Conservation (phyloP, 1,139 yeast genomes). For the Scheffersomyces illinoinensis region DNA sequence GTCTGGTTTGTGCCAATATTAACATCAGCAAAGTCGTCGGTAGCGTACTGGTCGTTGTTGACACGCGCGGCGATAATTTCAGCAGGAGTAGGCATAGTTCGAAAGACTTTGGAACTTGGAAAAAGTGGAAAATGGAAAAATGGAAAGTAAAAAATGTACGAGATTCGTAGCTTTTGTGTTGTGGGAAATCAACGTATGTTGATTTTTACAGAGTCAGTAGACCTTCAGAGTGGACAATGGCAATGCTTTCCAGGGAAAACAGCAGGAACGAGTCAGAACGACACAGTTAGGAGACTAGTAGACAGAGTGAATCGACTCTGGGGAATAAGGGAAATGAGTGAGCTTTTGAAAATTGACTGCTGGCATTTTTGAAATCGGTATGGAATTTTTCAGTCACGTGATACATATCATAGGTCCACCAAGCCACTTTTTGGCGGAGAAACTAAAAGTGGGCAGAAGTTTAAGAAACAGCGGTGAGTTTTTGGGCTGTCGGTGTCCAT, state of each 20-base stretch:
- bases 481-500: no score
- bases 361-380: background rate
- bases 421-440: background rate
- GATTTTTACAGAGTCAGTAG: background rate
- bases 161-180: background rate
- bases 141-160: background rate
- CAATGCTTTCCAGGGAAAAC: background rate
- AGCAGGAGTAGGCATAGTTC: conserved; percentile 57
- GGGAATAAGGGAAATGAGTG: background rate
- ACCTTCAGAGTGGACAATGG: background rate
- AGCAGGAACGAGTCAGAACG: background rate
- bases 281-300: background rate
- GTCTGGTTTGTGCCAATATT: background rate
- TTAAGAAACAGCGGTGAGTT: no score
- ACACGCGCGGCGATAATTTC: conserved; percentile 59
- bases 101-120: background rate
- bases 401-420: background rate
- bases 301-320: background rate
- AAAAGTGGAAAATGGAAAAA: background rate
- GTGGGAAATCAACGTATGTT: background rate
- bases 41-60: conserved; percentile 30
- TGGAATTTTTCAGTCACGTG: background rate
- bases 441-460: background rate
- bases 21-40: background rate
- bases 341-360: background rate